Evolutionary conservation across 192 early-diverging fungal genomes (phyloP).

Genomic region (Backusella australiensis): DNA sequence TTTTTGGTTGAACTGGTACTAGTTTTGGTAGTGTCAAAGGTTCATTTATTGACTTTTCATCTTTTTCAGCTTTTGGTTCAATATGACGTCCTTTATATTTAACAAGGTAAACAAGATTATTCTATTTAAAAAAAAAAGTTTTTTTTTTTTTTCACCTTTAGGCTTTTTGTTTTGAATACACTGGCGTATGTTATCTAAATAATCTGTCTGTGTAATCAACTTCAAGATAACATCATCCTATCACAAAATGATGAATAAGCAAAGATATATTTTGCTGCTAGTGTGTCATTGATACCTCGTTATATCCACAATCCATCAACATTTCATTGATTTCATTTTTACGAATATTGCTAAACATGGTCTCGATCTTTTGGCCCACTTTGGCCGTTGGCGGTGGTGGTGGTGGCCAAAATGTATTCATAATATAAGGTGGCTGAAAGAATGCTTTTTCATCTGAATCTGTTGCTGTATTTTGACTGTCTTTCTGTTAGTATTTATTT

Average conservation of each 20-base stretch:
- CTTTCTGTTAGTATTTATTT: neutral
- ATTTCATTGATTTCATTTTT: constrained; percentile 74
- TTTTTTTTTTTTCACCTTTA: constrained; percentile 33
- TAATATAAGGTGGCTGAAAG: constrained; percentile 7
- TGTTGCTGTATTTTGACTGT: neutral
- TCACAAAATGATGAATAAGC: neutral
- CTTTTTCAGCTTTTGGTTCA: neutral
- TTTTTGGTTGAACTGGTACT: neutral
- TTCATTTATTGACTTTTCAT: neutral
- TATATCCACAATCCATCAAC: constrained; percentile 70
- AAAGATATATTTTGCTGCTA: neutral
- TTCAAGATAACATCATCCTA: constrained; percentile 82
- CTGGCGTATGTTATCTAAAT: constrained; percentile 65
- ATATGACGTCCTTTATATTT: neutral
- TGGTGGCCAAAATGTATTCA: constrained; percentile 9
- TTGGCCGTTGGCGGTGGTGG: neutral
- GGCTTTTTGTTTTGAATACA: constrained; percentile 55
- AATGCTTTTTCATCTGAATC: neutral
- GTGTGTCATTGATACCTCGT: constrained; percentile 56
- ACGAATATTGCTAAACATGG: constrained; percentile 12
- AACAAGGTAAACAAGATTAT: too few species aligned
- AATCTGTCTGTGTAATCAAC: constrained; percentile 77
- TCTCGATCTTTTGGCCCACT: constrained; percentile 1
- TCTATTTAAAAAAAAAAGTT: neutral
- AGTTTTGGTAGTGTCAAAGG: neutral